phyloP scores from a whole-genome alignment of 2,329 filamentous ascomycete genomes.

The Tolypocladium ovalisporum region DNA sequence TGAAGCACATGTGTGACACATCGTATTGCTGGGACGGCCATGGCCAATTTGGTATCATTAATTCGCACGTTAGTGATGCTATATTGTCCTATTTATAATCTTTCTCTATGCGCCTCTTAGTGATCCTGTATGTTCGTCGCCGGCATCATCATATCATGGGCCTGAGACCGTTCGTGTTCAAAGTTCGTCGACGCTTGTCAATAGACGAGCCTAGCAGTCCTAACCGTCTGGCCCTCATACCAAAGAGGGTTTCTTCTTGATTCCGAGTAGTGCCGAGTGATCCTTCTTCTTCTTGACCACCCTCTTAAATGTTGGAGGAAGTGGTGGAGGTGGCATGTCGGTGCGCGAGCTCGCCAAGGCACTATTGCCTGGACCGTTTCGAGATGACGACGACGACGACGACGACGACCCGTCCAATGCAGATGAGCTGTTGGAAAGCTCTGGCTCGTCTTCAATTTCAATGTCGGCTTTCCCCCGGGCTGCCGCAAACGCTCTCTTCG shows the following conservation, averaged over 20 bases:
- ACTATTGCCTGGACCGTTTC: not conserved
- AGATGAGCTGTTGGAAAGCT: slow-evolving; percentile 4
- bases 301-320: slow-evolving; percentile 57
- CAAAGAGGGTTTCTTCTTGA: slow-evolving; percentile 69
- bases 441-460: slow-evolving; percentile 12
- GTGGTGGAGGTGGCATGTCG: slow-evolving; percentile 13
- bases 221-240: slow-evolving; percentile 23
- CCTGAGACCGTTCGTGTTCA: not conserved
- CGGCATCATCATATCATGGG: not conserved
- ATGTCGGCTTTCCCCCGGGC: slow-evolving; percentile 43
- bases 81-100: too few relatives aligned
- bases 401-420: not conserved
- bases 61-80: too few relatives aligned
- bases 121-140: not conserved
- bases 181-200: not conserved
- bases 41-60: too few relatives aligned
- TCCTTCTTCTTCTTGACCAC: slow-evolving; percentile 83
- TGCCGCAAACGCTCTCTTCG: slow-evolving; percentile 63
- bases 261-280: slow-evolving; percentile 60
- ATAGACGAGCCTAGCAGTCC: not conserved
- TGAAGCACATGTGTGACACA: too few relatives aligned
- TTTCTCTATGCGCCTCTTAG: not conserved
- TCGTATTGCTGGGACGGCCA: too few relatives aligned
- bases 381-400: not conserved
- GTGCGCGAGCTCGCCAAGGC: not conserved